Base-by-base conservation (phyloP, 2,329 filamentous ascomycete genomes). In the Trichoderma sp. region DNA sequence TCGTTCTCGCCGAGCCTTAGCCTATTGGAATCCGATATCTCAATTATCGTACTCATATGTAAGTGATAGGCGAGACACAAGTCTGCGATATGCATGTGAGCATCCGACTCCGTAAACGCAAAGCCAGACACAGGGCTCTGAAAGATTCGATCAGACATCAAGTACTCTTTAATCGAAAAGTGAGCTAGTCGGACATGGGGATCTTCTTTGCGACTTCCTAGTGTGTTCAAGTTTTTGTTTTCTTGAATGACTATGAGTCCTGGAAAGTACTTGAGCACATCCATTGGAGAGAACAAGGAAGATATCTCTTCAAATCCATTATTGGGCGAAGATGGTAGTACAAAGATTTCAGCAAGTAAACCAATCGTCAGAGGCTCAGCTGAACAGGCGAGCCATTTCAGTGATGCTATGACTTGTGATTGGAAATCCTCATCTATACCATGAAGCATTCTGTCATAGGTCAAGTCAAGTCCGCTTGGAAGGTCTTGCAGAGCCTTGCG, bases 311-410 rank as follows among this genome's bases (percentile, higher is more conserved):
- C n/a, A 11, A 55, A 26, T 32, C 34, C 28, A n/a, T 43, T 21
- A 46, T 49, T 4, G 3, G 52, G 21, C 13, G 28, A 59, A 11
- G 56, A 58, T 11, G 24, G 51, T 5, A 70, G 21, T 3, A 46
- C 59, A 3, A 68, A 68, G 24, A 70, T 52, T 26, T 65, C 59
- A 4, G 59, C 54, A 5, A 70, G 32, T 21, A 39, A 3, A 1
- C 30, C 51, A 13, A 55, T 13, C 1, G 3, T 16, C 18, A 70
- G 34, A 5, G 28, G 14, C 0, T 2, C 8, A 1, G 30, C 28
- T 32, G 43, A 60, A 37, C 56, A 66, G 16, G 60, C 59, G 21
- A 70, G 66, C 69, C 69, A 69, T 51, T 66, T 46, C 4, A 70
- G 55, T 7, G 32, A 28, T 21, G 1, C 61, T 34, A 39, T 28